Percentiles rank a stretch among this genome's conserved stretches.
phyloP scores from a whole-genome alignment of 352 stramenopile species.

The Lagenidium giganteum region DNA sequence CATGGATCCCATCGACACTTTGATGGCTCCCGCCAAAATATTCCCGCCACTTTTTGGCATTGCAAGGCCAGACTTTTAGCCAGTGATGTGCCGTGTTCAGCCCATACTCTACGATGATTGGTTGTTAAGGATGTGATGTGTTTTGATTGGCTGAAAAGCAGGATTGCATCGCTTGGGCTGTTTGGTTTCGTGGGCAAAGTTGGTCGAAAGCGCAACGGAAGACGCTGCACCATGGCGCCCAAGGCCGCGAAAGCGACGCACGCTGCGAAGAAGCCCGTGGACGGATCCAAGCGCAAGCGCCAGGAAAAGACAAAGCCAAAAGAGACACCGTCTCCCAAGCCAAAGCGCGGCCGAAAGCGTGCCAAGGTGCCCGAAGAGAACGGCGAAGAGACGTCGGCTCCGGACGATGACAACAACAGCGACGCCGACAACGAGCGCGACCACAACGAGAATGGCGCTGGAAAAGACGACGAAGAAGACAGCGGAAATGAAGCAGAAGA shows the following conservation, averaged over 20 bases:
- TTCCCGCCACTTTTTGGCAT: too few species aligned
- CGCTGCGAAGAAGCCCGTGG: conserved; percentile 4
- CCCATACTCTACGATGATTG: too few species aligned
- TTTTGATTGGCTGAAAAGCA: conserved; percentile 8
- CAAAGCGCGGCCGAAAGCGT: conserved; percentile 24
- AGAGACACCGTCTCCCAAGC: conserved; percentile 5
- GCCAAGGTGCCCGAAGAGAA: too few species aligned
- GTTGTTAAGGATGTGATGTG: background rate
- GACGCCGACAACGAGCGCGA: too few species aligned
- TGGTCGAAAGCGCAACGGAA: conserved; percentile 19
- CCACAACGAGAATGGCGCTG: background rate
- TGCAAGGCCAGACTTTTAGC: too few species aligned
- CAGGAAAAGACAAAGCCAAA: too few species aligned
- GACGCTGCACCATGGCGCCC: background rate
- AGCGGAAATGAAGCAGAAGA: conserved; percentile 8
- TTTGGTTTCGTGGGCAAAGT: conserved; percentile 7
- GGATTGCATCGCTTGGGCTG: conserved; percentile 7
- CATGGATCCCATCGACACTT: background rate
- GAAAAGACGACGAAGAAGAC: background rate
- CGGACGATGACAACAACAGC: too few species aligned
- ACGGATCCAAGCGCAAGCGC: too few species aligned
- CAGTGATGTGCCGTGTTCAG: too few species aligned
- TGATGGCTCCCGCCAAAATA: too few species aligned
- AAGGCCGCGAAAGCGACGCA: conserved; percentile 4
- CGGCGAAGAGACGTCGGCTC: too few species aligned